phyloP scores from a whole-genome alignment of 768 basidiomycete species.

The Pulveroboletus frians region DNA sequence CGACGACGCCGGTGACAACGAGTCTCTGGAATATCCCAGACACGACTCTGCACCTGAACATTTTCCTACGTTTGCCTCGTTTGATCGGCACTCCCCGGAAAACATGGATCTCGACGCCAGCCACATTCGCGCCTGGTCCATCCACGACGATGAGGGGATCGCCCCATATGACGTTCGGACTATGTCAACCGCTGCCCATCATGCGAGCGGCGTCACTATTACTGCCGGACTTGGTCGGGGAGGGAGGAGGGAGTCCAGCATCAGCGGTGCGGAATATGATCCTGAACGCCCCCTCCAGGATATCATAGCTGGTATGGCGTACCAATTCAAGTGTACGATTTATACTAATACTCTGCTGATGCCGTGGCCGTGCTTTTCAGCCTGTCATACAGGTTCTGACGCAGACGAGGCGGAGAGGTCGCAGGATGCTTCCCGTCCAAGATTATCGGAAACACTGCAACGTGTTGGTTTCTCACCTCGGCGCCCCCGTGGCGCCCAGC shows the following conservation, averaged over 20 bases:
- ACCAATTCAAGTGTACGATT: not conserved
- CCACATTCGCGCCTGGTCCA: slow-evolving; percentile 52
- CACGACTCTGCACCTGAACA: slow-evolving; percentile 57
- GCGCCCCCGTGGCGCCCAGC: slow-evolving; percentile 52
- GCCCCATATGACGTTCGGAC: slow-evolving; percentile 66
- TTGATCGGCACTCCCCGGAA: slow-evolving; percentile 53
- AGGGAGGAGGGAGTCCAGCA: slow-evolving; percentile 47
- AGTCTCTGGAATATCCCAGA: slow-evolving; percentile 64
- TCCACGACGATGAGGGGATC: slow-evolving; percentile 62
- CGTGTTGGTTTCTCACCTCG: slow-evolving; percentile 70
- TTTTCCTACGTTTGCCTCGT: slow-evolving; percentile 56
- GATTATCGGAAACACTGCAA: slow-evolving; percentile 65
- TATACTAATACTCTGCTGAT: not conserved
- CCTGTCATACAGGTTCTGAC: slow-evolving; percentile 45
- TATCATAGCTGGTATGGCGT: slow-evolving; percentile 56
- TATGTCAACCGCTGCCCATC: slow-evolving; percentile 81
- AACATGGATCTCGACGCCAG: slow-evolving; percentile 51
- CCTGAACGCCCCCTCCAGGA: slow-evolving; percentile 74
- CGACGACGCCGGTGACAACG: slow-evolving; percentile 39
- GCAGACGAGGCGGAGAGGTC: slow-evolving; percentile 44
- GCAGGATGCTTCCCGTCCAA: slow-evolving; percentile 47
- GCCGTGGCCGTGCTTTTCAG: slow-evolving; percentile 35
- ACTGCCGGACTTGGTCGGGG: slow-evolving; percentile 66
- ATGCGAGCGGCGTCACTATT: slow-evolving; percentile 83
- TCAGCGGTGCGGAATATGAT: slow-evolving; percentile 81